Evolutionary conservation across 768 basidiomycete species (phyloP), one percentile per base, ranked within the genome.

Genomic region (Suillus hirtellus): DNA sequence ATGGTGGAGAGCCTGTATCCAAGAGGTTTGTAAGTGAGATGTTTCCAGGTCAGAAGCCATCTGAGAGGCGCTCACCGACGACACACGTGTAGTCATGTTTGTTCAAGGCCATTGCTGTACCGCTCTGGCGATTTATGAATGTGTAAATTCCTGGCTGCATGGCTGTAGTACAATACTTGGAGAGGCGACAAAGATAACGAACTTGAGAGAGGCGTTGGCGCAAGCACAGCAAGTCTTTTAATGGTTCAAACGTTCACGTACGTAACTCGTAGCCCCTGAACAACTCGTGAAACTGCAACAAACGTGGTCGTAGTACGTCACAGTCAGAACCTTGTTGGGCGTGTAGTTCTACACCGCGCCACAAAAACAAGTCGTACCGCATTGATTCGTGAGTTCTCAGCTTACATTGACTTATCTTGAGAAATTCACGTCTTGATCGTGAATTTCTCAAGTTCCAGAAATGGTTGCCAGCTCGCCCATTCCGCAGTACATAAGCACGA

Each of bases 141-240:
- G 71, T 65, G 62, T 74, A 74, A 1, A 73, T 73, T 58, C 73
- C 73, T 60, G 74, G 74, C 55, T 71, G 67, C 21, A 75, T 67
- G 35, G 5, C 52, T 34, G 31, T 53, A 11, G 11, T 11, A 11
- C 31, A 3, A 53, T 12, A 31, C 5, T 31, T 31, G 10, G 19
- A 34, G 31, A 53, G 10, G 5, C 5, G 31, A 19, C 9, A 27
- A 53, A 34, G 52, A 34, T 4, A 53, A 34, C 52, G 19, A 19
- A 7, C 17, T 52, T 19, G 10, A 31, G 50, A 52, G 8, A 5
- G 50, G 27, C 24, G 47, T 52, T 52, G 17, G 17, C 17, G 31
- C 31, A 52, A 31, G 50, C 31, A 31, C 10, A 52, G 14, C 31
- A 52, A 34, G 10, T 31, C 31, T 31, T 31, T 31, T 31, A 31